These are phyloP conservation scores for Trametes cinnabarina DNA, from an alignment of 768 basidiomycete species.

Conservation along the genomic window DNA sequence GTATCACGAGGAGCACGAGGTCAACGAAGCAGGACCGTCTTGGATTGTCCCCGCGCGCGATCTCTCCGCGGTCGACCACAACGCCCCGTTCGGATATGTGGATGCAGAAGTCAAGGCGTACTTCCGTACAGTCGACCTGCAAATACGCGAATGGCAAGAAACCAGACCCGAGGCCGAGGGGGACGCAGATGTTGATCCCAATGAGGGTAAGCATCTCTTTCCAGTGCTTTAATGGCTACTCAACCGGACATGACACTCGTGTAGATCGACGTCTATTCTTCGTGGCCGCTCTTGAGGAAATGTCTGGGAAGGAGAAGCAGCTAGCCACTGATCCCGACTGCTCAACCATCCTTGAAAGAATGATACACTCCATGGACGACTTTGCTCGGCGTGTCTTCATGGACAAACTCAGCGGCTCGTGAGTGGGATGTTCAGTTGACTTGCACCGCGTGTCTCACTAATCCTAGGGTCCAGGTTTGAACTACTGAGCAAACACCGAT, in stretches of 20 bases:
- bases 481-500: conserved; percentile 70
- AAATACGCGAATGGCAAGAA: conserved; percentile 86
- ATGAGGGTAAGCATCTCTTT: conserved; percentile 54
- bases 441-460: conserved; percentile 7
- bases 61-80: conserved; percentile 44
- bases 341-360: conserved; percentile 84
- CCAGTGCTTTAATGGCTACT: neutral
- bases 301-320: conserved; percentile 84
- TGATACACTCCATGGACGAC: conserved; percentile 93
- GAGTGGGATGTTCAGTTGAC: conserved; percentile 36
- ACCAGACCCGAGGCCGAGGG: conserved; percentile 41
- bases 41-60: conserved; percentile 59
- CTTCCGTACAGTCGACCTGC: conserved; percentile 83
- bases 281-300: conserved; percentile 70
- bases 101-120: conserved; percentile 92
- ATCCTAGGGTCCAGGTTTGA: conserved; percentile 48
- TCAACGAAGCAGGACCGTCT: conserved; percentile 49
- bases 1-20: conserved; percentile 16
- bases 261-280: conserved; percentile 23
- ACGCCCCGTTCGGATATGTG: conserved; percentile 87
- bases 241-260: neutral
- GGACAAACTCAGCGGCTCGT: conserved; percentile 87
- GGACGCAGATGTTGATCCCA: conserved; percentile 54
- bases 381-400: conserved; percentile 90
- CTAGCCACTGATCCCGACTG: conserved; percentile 94